These are phyloP conservation scores for Chalciporus piperatus DNA, from an alignment of 768 basidiomycete genomes.

Conservation along the genomic window DNA sequence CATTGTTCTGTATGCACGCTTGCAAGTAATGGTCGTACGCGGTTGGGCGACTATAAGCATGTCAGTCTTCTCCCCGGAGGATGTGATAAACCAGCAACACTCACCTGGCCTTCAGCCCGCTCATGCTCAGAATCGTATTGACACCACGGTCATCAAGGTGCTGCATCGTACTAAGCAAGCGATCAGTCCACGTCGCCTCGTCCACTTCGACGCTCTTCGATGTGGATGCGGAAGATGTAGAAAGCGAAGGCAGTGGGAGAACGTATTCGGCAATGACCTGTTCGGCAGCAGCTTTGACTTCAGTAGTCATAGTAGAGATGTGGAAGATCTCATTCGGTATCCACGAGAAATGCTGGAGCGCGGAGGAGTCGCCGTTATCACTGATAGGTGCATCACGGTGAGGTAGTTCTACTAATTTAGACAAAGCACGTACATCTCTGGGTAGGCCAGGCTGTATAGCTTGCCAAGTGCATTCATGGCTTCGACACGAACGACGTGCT, in stretches of 20 bases:
- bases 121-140: slow-evolving; percentile 56
- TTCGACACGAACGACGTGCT: slow-evolving; percentile 67
- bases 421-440: slow-evolving; percentile 73
- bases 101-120: slow-evolving; percentile 62
- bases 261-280: slow-evolving; percentile 70
- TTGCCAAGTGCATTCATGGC: slow-evolving; percentile 75
- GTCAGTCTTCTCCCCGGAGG: background rate
- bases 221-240: slow-evolving; percentile 37
- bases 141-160: slow-evolving; percentile 60
- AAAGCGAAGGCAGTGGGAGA: slow-evolving; percentile 66
- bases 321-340: slow-evolving; percentile 77
- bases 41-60: slow-evolving; percentile 57
- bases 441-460: slow-evolving; percentile 77
- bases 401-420: background rate
- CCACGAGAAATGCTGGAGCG: slow-evolving; percentile 85
- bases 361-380: slow-evolving; percentile 72
- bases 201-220: slow-evolving; percentile 57
- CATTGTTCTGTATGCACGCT: slow-evolving; percentile 80
- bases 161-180: slow-evolving; percentile 69
- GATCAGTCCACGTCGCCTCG: slow-evolving; percentile 83
- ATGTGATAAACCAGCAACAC: slow-evolving; percentile 26
- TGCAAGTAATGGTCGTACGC: slow-evolving; percentile 68
- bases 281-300: slow-evolving; percentile 67
- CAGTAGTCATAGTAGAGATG: slow-evolving; percentile 46
- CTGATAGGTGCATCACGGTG: slow-evolving; percentile 37